Conservation (phyloP, 164 flowering plant genomes). For the Houttuynia cordata region DNA sequence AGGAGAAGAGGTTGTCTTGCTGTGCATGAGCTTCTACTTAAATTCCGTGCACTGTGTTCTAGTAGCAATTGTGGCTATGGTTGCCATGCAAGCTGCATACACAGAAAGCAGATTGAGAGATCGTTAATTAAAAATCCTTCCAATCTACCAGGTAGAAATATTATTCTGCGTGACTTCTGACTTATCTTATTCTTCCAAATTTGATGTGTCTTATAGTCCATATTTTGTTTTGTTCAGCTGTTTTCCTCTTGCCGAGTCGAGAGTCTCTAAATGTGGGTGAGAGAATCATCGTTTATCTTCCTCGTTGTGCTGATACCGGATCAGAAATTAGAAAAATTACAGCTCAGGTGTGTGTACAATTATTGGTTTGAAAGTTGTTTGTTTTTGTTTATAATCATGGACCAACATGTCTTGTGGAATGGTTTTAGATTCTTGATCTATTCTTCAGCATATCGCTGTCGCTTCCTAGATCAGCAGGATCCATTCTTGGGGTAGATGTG, state of each 20-base stretch:
- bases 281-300: conserved; percentile 76
- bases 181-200: neutral
- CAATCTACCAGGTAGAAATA: conserved; percentile 52
- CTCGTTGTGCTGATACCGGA: conserved; percentile 92
- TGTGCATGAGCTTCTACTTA: conserved; percentile 70
- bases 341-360: conserved; percentile 50
- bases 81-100: conserved; percentile 68
- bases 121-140: conserved; percentile 39
- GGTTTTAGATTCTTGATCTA: conserved; percentile 70
- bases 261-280: conserved; percentile 77
- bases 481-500: conserved; percentile 29
- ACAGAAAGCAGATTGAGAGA: conserved; percentile 48
- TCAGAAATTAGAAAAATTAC: conserved; percentile 82
- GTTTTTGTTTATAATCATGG: neutral
- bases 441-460: conserved; percentile 85
- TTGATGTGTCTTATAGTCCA: neutral
- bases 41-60: conserved; percentile 66
- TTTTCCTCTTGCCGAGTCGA: conserved; percentile 81
- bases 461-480: conserved; percentile 54
- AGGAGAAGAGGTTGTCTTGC: conserved; percentile 88
- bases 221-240: conserved; percentile 24
- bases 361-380: neutral
- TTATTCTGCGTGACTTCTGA: neutral
- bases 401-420: neutral
- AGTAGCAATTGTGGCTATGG: conserved; percentile 77